These are phyloP conservation scores for Sporothrix phasma DNA, from an alignment of 2,329 filamentous ascomycete genomes.

Conservation along the genomic window DNA sequence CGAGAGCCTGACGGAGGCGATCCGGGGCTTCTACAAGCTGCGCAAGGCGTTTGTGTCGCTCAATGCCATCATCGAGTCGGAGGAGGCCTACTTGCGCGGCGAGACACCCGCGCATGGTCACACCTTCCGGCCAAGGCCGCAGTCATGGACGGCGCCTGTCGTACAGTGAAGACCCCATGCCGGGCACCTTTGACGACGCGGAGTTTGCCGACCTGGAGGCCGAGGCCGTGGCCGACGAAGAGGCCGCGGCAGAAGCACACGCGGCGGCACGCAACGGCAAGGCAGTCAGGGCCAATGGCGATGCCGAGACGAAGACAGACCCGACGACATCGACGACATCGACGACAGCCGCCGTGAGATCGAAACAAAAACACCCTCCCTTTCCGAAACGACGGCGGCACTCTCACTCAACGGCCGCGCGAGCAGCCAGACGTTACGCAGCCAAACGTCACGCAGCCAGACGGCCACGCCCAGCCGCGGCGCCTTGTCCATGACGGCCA, in stretches of 20 bases:
- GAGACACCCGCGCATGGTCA: neutral
- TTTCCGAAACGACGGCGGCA: neutral
- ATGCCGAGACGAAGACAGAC: neutral
- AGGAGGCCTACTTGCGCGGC: constrained; percentile 35
- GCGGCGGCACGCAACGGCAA: neutral
- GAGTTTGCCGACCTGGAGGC: constrained; percentile 26
- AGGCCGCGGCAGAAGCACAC: neutral
- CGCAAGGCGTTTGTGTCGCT: constrained; percentile 80
- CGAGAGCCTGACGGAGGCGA: constrained; percentile 81
- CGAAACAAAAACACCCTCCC: neutral
- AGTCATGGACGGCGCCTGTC: too few species aligned
- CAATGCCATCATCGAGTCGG: constrained; percentile 66
- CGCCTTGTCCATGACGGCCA: constrained; percentile 23
- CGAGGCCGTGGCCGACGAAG: constrained; percentile 22
- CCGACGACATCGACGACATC: neutral
- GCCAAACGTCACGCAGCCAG: neutral
- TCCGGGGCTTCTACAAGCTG: constrained; percentile 87
- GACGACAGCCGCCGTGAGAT: too few species aligned
- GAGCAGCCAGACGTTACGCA: too few species aligned
- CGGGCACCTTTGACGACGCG: constrained; percentile 29
- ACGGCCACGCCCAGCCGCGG: neutral
- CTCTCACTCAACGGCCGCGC: constrained; percentile 11
- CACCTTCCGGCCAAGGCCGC: too few species aligned
- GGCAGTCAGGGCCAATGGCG: neutral
- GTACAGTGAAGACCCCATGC: constrained; percentile 27